phyloP scores from a whole-genome alignment of 176 grass and related monocot genomes.

The Microstegium vimineum region DNA sequence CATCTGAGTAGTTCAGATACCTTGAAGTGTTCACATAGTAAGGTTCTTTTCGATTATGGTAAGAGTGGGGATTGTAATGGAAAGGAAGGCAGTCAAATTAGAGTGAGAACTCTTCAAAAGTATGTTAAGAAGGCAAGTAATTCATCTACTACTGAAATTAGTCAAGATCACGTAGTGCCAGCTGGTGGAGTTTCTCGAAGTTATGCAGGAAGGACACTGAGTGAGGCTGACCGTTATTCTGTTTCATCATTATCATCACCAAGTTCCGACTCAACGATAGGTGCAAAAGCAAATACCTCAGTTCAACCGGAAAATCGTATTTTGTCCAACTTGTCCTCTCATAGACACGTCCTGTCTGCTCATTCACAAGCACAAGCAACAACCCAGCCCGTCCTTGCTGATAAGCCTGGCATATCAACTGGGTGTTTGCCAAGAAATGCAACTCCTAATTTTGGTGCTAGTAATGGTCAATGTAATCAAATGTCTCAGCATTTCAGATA shows the following conservation, averaged over 20 bases:
- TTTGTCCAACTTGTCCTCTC: neutral
- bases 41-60: constrained; percentile 6
- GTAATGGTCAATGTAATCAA: constrained; percentile 14
- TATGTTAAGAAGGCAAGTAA: constrained; percentile 25
- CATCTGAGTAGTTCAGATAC: constrained; percentile 10
- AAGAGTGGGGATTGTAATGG: constrained; percentile 23
- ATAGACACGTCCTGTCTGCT: neutral
- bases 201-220: neutral
- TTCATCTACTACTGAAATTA: neutral
- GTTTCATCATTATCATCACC: constrained; percentile 13
- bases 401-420: neutral
- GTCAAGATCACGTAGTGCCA: neutral
- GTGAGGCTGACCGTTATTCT: constrained; percentile 20
- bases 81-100: constrained; percentile 25
- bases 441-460: no score
- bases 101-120: constrained; percentile 31
- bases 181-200: constrained; percentile 2
- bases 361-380: neutral
- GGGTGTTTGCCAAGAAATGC: constrained; percentile 17
- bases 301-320: neutral
- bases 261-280: neutral
- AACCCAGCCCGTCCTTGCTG: neutral
- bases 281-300: neutral
- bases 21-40: constrained; percentile 10
- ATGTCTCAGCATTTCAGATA: constrained; percentile 2